Evolutionary conservation across 495 filamentous ascomycete genomes (phyloP), one percentile per base, ranked within the genome.

Genomic region (Penicillium canariense): DNA sequence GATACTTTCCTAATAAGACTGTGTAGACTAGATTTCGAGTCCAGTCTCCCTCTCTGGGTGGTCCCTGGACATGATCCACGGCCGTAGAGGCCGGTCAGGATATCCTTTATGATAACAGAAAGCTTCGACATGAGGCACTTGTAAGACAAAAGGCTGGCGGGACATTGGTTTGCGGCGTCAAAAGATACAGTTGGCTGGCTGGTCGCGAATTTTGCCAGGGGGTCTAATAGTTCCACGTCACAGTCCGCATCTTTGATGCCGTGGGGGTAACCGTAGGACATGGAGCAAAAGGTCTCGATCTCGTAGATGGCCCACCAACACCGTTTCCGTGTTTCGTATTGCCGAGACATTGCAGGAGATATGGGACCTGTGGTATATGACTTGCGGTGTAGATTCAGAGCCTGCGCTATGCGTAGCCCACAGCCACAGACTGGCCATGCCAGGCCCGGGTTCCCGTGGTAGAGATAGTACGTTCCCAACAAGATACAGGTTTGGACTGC

Each of bases 291-390:
- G 0, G 66, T 73, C 32, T 73, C 72, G 27, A 71, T 71, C 14
- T 70, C 71, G 39, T 73, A 75, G 15, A 72, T 71, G 17, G 70
- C 69, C 66, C 72, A 73, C 72, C 72, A 75, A 12, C 70, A 67
- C 5, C 69, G 60, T 36, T 73, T 75, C n/a, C 68, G 31, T 1
- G 67, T 62, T 52, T 72, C 68, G 23, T 59, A 49, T n/a, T 59
- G 46, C 20, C 35, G 57, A 4, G 42, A 57, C 34, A 27, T 35
- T 10, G 35, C 48, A 0, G 50, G 22, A 7, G 20, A 48, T 14
- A 54, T 23, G 6, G 42, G 12, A 9, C 8, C 47, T 43, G 34
- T n/a, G n/a, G n/a, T 18, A 25, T 30, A 12, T 9, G 40, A 22
- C 3, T 54, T 63, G 6, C 68, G 66, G 58, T 75, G 72, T 3